These are phyloP conservation scores for Funneliformis geosporum DNA, from an alignment of 192 early-diverging fungal species.

Conservation along the genomic window DNA sequence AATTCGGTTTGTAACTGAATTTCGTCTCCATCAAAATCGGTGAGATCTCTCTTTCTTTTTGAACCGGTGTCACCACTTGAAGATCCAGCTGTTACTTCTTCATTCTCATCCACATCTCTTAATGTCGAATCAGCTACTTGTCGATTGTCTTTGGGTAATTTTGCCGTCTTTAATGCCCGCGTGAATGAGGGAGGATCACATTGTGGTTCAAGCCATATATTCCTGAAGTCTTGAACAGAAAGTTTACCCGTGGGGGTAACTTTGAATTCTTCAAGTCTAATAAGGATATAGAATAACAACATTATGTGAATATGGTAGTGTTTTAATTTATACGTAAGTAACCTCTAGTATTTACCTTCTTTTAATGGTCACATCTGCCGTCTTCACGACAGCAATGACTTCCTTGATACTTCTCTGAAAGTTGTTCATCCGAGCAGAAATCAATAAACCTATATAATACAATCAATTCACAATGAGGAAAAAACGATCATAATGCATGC, in stretches of 20 bases:
- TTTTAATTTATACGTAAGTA: not conserved
- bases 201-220: slow-evolving; percentile 78
- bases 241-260: slow-evolving; percentile 76
- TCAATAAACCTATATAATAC: slow-evolving; percentile 52
- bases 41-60: slow-evolving; percentile 34
- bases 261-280: slow-evolving; percentile 78
- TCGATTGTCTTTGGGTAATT: slow-evolving; percentile 38
- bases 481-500: not conserved
- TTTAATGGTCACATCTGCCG: slow-evolving; percentile 81
- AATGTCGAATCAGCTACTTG: slow-evolving; percentile 10
- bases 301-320: not conserved
- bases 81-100: slow-evolving; percentile 4
- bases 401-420: slow-evolving; percentile 81
- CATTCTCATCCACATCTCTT: slow-evolving; percentile 34
- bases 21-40: slow-evolving; percentile 39
- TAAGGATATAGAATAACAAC: not conserved
- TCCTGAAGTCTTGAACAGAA: slow-evolving; percentile 78
- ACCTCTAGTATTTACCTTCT: slow-evolving; percentile 54
- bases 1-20: slow-evolving; percentile 12
- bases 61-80: slow-evolving; percentile 35
- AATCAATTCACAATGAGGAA: not conserved
- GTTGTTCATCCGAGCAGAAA: slow-evolving; percentile 90
- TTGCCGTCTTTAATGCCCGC: slow-evolving; percentile 49
- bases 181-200: slow-evolving; percentile 85
- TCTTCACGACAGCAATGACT: slow-evolving; percentile 87